Percentiles rank a stretch among this genome's conserved stretches.
These are phyloP conservation scores for Lithohypha guttulata DNA, from an alignment of 2,329 filamentous ascomycete species.

Conservation along the genomic window DNA sequence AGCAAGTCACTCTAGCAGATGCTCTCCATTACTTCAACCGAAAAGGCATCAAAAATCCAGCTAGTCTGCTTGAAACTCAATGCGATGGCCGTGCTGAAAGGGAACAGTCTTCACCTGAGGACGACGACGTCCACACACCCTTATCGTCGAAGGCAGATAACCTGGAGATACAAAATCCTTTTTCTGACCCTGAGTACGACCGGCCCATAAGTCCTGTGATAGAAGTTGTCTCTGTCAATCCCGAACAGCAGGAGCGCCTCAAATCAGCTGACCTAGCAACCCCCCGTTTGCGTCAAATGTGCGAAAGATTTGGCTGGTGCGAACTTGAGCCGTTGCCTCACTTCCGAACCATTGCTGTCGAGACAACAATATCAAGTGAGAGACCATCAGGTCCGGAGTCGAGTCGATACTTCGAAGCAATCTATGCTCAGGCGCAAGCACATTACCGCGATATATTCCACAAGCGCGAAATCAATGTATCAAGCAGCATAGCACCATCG, in stretches of 20 bases:
- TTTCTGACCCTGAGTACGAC: conserved; percentile 15
- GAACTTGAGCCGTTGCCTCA: conserved; percentile 17
- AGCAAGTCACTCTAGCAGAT: conserved; percentile 21
- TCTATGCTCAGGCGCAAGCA: conserved; percentile 18
- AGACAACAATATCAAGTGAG: conserved; percentile 14
- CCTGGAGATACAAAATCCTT: conserved; percentile 10
- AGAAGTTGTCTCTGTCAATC: conserved; percentile 10
- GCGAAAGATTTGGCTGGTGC: conserved; percentile 14
- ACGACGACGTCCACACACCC: conserved; percentile 17
- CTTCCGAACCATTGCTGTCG: conserved; percentile 19
- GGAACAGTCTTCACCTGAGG: conserved; percentile 20
- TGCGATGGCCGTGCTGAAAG: conserved; percentile 4
- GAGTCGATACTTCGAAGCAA: conserved; percentile 16
- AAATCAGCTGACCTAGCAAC: conserved; percentile 15
- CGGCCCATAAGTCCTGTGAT: conserved; percentile 12
- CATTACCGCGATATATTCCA: conserved; percentile 19
- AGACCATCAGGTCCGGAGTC: conserved; percentile 13
- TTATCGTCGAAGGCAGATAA: conserved; percentile 16
- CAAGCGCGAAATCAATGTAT: conserved; percentile 17
- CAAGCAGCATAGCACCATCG: conserved; percentile 14
- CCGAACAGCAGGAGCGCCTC: conserved; percentile 8
- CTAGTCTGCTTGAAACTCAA: conserved; percentile 15
- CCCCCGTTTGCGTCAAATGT: conserved; percentile 13
- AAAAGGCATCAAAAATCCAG: conserved; percentile 23
- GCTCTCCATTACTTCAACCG: conserved; percentile 22